These are phyloP conservation scores for Nemania sp. DNA, from an alignment of 2,329 filamentous ascomycete species.

Conservation along the genomic window DNA sequence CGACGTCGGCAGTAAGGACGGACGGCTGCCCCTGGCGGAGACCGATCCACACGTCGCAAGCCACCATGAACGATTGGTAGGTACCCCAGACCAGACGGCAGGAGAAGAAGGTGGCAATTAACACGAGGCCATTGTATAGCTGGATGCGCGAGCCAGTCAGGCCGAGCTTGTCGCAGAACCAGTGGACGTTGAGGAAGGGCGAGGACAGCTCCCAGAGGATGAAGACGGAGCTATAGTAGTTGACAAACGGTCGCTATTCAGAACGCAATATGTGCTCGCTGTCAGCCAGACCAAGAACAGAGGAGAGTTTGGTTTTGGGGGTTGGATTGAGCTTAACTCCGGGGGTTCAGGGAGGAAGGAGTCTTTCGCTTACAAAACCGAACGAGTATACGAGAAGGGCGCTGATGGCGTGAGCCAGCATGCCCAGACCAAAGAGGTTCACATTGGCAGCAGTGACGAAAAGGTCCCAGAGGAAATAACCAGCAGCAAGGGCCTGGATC, in stretches of 20 bases:
- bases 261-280: not conserved
- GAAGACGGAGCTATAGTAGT: slow-evolving; percentile 79
- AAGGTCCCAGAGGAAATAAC: slow-evolving; percentile 86
- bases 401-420: slow-evolving; percentile 75
- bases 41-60: slow-evolving; percentile 68
- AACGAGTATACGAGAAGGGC: slow-evolving; percentile 75
- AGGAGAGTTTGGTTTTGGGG: not conserved
- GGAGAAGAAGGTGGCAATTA: slow-evolving; percentile 74
- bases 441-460: slow-evolving; percentile 69
- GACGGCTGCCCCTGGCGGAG: slow-evolving; percentile 50
- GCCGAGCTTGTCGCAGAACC: slow-evolving; percentile 86
- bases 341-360: not conserved
- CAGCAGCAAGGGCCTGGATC: slow-evolving; percentile 74
- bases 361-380: slow-evolving; percentile 68
- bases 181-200: slow-evolving; percentile 85
- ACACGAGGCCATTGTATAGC: slow-evolving; percentile 74
- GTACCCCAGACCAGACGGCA: slow-evolving; percentile 79
- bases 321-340: no score
- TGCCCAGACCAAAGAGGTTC: slow-evolving; percentile 73
- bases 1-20: slow-evolving; percentile 39
- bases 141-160: slow-evolving; percentile 76
- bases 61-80: slow-evolving; percentile 70
- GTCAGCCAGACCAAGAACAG: not conserved
- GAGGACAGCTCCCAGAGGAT: slow-evolving; percentile 87
- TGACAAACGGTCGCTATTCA: slow-evolving; percentile 76